A percentile compares a stretch with the other conserved stretches of the same genome.
phyloP scores from a whole-genome alignment of 1,284 basidiomycete species.

The Ceratorhiza oryzae-sativae region DNA sequence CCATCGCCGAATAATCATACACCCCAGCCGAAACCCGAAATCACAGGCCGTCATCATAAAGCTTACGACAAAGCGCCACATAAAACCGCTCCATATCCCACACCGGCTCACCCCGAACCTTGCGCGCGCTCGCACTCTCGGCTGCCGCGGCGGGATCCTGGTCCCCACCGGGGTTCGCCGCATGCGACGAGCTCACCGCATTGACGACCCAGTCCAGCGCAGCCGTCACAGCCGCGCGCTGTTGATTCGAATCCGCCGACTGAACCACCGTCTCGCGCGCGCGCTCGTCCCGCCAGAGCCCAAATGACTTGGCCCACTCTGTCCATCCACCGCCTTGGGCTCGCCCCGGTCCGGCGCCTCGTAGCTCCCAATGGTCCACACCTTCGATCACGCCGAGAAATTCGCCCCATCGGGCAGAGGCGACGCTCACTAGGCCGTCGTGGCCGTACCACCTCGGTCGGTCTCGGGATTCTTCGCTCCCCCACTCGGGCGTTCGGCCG shows the following conservation, averaged over 20 bases:
- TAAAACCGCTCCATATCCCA: slow-evolving; percentile 49
- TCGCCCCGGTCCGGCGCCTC: slow-evolving; percentile 61
- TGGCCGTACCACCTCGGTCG: slow-evolving; percentile 64
- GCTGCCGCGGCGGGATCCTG: slow-evolving; percentile 15
- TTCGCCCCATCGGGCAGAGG: slow-evolving; percentile 91
- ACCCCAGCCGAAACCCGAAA: no score
- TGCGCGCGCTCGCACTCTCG: neutral
- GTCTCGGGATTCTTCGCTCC: slow-evolving; percentile 16
- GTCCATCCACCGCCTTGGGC: slow-evolving; percentile 7
- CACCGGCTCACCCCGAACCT: slow-evolving; percentile 27
- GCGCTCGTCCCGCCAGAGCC: slow-evolving; percentile 15
- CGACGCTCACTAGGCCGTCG: slow-evolving; percentile 91
- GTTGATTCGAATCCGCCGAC: neutral
- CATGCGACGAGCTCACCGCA: slow-evolving; percentile 23
- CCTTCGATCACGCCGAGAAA: slow-evolving; percentile 90
- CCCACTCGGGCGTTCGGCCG: slow-evolving; percentile 29
- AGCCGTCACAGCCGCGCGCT: slow-evolving; percentile 22
- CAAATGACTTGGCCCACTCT: slow-evolving; percentile 29
- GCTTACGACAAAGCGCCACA: slow-evolving; percentile 48
- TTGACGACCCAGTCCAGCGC: slow-evolving; percentile 35
- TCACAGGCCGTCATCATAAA: slow-evolving; percentile 50
- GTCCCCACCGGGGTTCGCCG: slow-evolving; percentile 32
- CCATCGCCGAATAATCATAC: neutral
- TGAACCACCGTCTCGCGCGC: slow-evolving; percentile 4
- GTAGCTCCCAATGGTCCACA: slow-evolving; percentile 96